Evolutionary conservation across 805 yeast genomes (phyloP), one percentile per base, ranked within the genome.

Genomic region (Zygoascus flipseniorum): DNA sequence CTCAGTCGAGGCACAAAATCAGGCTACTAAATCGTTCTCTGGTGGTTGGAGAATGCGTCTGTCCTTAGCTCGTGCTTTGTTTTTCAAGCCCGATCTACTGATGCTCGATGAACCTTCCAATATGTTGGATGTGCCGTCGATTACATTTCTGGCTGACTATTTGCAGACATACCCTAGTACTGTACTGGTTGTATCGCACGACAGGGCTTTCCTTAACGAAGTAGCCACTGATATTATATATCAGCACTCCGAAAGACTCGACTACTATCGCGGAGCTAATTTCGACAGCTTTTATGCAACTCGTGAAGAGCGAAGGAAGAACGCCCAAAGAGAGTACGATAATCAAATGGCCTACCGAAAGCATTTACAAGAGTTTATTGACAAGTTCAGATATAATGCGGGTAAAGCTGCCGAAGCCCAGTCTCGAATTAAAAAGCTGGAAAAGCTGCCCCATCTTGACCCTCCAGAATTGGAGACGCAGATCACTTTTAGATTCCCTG

Each of bases 11-110:
- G 79, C 97, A 5, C 99, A 93, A 69, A 72, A 75, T 47, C 76
- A 76, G 58, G 83, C 96, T 32, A 89, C 98, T 5, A 92, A 89
- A 60, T 79, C 89, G 28, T 93, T 93, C 69, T 89, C 97, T 51
- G 99, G 99, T 80, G 99, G 99, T 82, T 93, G 99, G 99, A 85
- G 99, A 79, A 93, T 93, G 99, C 86, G 99, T 76, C 78, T 93
- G 59, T 87, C 97, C n/a, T 78, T 93, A 56, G 99, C 99, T 2
- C 82, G 99, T 72, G 99, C 99, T 0, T 78, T 93, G 67, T 93
- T 93, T 78, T 92, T 97, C 78, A 85, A 89, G 67, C 99, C 99
- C 0, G 99, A 93, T 69, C 76, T 93, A 59, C 76, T 93, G 60
- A 75, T 93, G 66, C 78, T 93, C 59, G 99, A 93, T 80, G 99